phyloP scores from a whole-genome alignment of 257 asterid genomes.

The Petrea volubilis region DNA sequence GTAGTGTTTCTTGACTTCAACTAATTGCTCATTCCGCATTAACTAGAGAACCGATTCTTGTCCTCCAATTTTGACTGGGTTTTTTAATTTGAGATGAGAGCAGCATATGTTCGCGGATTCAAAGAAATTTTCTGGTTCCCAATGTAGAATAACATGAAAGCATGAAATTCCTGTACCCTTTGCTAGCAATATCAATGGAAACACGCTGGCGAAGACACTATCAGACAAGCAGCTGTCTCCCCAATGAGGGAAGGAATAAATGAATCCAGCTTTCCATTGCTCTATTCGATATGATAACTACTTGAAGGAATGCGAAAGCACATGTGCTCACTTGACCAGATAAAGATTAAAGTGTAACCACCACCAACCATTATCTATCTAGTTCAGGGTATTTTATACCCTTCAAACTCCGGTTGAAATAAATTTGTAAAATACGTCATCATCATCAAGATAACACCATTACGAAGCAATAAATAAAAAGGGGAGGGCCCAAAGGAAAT shows the following conservation, averaged over 20 bases:
- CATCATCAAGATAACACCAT: no score
- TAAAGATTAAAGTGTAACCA: background rate
- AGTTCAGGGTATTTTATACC: no score
- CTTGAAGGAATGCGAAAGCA: background rate
- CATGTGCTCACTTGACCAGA: background rate
- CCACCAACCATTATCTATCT: background rate
- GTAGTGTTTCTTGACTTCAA: no score
- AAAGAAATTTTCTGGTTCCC: no score
- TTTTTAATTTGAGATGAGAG: no score
- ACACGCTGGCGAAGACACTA: background rate
- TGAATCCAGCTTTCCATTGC: slow-evolving; percentile 18
- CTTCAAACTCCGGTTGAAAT: no score
- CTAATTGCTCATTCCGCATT: no score
- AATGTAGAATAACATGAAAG: background rate
- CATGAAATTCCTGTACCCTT: background rate
- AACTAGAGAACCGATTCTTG: no score
- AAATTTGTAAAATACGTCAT: no score
- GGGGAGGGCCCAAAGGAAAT: background rate
- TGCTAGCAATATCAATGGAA: background rate
- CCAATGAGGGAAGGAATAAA: slow-evolving; percentile 14
- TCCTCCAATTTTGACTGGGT: no score
- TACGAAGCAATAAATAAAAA: no score
- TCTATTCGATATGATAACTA: background rate
- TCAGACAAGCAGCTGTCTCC: slow-evolving; percentile 11
- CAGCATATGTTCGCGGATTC: no score